These are phyloP conservation scores for Vitis cinerea DNA, from an alignment of 164 flowering plant genomes.

Conservation along the genomic window DNA sequence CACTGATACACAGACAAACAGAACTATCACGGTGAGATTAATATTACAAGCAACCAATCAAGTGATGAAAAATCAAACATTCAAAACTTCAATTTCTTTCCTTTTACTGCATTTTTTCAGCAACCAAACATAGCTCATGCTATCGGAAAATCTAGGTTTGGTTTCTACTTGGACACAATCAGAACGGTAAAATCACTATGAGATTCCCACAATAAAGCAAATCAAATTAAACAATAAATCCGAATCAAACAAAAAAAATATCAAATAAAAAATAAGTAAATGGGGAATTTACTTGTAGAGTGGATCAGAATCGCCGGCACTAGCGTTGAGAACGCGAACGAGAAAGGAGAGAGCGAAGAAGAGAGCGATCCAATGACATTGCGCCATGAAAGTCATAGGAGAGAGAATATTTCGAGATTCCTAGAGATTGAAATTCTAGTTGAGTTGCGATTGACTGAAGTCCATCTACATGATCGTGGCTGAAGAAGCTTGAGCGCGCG, in stretches of 20 bases:
- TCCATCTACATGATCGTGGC: constrained; percentile 1
- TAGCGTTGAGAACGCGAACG: constrained; percentile 33
- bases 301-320: constrained; percentile 74
- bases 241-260: not conserved
- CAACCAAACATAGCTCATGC: no score
- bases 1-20: no score
- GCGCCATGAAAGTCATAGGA: constrained; percentile 19
- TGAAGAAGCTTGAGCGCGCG: no score
- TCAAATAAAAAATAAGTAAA: not conserved
- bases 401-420: not conserved
- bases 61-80: no score
- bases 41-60: no score
- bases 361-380: constrained; percentile 13
- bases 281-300: constrained; percentile 46
- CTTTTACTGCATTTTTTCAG: no score
- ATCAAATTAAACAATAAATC: not conserved
- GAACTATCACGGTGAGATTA: no score
- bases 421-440: not conserved
- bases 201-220: not conserved
- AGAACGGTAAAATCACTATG: no score
- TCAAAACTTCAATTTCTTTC: no score
- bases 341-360: constrained; percentile 10
- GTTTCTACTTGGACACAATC: no score
- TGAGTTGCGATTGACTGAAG: not conserved
- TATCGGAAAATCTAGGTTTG: no score